Evolutionary conservation across 176 grass and related monocot genomes (phyloP), one percentile per base, ranked within the genome.

Genomic region (Eragrostis curvula): DNA sequence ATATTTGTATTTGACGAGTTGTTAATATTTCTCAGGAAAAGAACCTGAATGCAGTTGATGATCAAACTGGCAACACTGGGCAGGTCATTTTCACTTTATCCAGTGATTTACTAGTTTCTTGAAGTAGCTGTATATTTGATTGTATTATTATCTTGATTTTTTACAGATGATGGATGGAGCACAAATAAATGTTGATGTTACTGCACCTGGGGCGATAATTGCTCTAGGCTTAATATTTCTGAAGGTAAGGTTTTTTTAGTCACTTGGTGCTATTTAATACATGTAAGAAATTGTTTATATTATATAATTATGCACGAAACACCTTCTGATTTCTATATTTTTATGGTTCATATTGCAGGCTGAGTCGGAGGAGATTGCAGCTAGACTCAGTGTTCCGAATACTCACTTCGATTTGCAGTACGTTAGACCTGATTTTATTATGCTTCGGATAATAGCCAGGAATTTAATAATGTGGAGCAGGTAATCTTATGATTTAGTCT

Each of bases 131-230:
- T 77, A 66, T 63, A 64, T 86, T 78, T 82, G 67, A 68, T 63
- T 80, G 2, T 69, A 28, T 52, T 78, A 66, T 66, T 30, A 71
- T 72, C 57, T 83, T 68, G 45, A 44, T 27, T 16, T 81, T 65
- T 89, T 81, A 73, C 81, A 98, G 95, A 92, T 93, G 80, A 90
- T 91, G 85, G 92, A 94, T 89, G 92, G 90, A 85, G 52, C 88
- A 64, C 95, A 91, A 71, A 88, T 98, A 85, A 98, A 98, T 85
- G 87, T 98, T 89, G 92, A 98, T 71, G 92, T 98, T 70, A 98
- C 95, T 78, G 90, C 95, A 75, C 95, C 95, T 79, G 95, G 95
- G 75, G 95, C 92, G 71, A 94, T 91, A 94, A 91, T 98, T 94
- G 95, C 95, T 76, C 83, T 98, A 67, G 92, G 90, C 40, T 79